These are phyloP conservation scores for Deuterostichococcus epilithicus DNA, from an alignment of 139 green algal species.

Conservation along the genomic window DNA sequence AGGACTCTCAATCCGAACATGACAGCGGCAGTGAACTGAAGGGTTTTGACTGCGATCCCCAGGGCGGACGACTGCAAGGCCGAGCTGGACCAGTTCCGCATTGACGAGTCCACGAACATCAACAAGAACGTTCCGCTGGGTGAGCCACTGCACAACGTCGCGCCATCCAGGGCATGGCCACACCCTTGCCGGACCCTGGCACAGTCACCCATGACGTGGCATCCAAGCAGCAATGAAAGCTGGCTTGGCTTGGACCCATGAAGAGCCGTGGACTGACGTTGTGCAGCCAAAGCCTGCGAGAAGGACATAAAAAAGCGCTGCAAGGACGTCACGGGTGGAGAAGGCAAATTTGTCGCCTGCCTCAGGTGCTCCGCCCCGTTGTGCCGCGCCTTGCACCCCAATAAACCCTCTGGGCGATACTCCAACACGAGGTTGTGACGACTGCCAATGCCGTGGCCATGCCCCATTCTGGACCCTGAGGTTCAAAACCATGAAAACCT, in stretches of 20 bases:
- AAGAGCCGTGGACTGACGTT: neutral
- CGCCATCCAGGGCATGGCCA: neutral
- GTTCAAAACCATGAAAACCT: neutral
- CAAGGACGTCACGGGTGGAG: slow-evolving; percentile 35
- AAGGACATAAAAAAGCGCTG: slow-evolving; percentile 64
- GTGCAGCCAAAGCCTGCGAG: slow-evolving; percentile 61
- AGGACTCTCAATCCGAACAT: too few relatives aligned
- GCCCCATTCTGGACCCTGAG: neutral
- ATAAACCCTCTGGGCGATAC: neutral
- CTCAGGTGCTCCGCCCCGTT: slow-evolving; percentile 29
- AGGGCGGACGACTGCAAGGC: slow-evolving; percentile 39
- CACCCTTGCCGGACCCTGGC: neutral
- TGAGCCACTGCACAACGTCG: slow-evolving; percentile 15
- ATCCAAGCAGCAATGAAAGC: neutral
- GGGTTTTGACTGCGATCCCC: neutral
- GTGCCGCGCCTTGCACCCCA: neutral
- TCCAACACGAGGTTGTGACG: neutral
- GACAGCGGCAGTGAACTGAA: too few relatives aligned
- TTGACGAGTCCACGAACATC: slow-evolving; percentile 66
- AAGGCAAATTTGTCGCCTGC: slow-evolving; percentile 55
- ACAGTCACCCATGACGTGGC: neutral
- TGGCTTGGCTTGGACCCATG: neutral
- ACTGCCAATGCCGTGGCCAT: neutral
- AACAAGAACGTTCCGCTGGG: slow-evolving; percentile 74
- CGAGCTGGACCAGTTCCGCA: slow-evolving; percentile 64